Evolutionary conservation across 2,329 filamentous ascomycete genomes (phyloP).

Genomic region (Pseudogymnoascus sp.): DNA sequence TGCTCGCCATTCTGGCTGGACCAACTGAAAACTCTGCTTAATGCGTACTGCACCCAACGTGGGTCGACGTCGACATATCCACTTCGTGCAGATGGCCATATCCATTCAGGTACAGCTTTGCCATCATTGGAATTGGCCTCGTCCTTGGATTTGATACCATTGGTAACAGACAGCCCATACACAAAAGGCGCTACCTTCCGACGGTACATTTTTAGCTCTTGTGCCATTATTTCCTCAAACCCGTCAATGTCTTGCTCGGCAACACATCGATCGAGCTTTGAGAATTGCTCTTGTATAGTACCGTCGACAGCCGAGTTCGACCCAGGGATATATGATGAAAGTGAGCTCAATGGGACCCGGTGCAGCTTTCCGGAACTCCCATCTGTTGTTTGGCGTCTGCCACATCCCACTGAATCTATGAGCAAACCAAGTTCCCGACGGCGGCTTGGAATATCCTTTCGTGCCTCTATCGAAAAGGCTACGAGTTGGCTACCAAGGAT

Average conservation of each 20-base stretch:
- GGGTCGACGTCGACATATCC: slow-evolving; percentile 47
- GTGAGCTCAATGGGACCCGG: not conserved
- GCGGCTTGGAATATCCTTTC: slow-evolving; percentile 48
- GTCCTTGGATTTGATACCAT: not conserved
- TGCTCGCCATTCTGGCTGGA: slow-evolving; percentile 5
- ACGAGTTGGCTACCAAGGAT: slow-evolving; percentile 57
- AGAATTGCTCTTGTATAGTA: slow-evolving; percentile 15
- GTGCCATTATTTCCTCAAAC: slow-evolving; percentile 36
- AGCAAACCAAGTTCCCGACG: slow-evolving; percentile 54
- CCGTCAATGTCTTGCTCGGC: slow-evolving; percentile 30
- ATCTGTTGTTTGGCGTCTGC: slow-evolving; percentile 34
- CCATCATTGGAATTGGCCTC: not conserved
- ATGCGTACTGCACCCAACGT: slow-evolving; percentile 52
- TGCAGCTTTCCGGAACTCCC: slow-evolving; percentile 29
- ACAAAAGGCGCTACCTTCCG: not conserved
- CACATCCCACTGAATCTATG: slow-evolving; percentile 68
- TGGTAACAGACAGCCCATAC: not conserved
- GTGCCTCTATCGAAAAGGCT: slow-evolving; percentile 61
- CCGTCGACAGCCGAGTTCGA: slow-evolving; percentile 16
- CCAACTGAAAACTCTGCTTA: slow-evolving; percentile 41
- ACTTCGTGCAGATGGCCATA: slow-evolving; percentile 22
- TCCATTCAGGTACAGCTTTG: slow-evolving; percentile 40
- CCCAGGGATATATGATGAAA: slow-evolving; percentile 22
- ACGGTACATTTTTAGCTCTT: slow-evolving; percentile 28
- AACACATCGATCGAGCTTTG: slow-evolving; percentile 31